Evolutionary conservation across 2,329 filamentous ascomycete genomes (phyloP).

Genomic region (Pseudogymnoascus sp.): DNA sequence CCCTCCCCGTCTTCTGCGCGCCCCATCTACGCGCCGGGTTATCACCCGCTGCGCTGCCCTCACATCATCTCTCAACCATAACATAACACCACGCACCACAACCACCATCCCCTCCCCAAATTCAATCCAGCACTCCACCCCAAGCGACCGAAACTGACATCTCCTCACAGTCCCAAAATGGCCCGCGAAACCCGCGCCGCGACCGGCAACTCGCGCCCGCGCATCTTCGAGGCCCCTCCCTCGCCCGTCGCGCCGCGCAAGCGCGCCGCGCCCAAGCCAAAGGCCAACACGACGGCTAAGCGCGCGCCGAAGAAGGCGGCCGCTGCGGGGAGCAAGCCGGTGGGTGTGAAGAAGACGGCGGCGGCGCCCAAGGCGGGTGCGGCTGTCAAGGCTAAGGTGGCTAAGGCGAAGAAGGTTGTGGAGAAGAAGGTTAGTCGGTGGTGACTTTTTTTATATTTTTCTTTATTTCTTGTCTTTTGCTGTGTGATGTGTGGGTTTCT

Average conservation of each 20-base stretch:
- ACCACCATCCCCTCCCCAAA: not conserved
- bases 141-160: not conserved
- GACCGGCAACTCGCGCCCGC: conserved; percentile 11
- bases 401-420: not conserved
- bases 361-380: not conserved
- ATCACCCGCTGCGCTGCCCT: not conserved
- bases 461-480: too few relatives aligned
- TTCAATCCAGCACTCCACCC: too few relatives aligned
- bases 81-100: not conserved
- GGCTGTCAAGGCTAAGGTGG: not conserved
- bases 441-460: not conserved
- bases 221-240: conserved; percentile 5
- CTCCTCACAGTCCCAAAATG: not conserved
- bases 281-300: not conserved
- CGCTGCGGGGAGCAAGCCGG: not conserved
- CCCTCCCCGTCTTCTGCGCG: not conserved
- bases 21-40: not conserved
- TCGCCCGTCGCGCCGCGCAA: not conserved
- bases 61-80: not conserved
- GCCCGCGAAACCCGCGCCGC: conserved; percentile 12
- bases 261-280: not conserved
- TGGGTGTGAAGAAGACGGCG: not conserved
- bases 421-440: not conserved
- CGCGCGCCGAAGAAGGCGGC: conserved; percentile 11
- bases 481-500: not conserved